phyloP scores from a whole-genome alignment of 2,329 filamentous ascomycete species.

The Curvularia sp. region DNA sequence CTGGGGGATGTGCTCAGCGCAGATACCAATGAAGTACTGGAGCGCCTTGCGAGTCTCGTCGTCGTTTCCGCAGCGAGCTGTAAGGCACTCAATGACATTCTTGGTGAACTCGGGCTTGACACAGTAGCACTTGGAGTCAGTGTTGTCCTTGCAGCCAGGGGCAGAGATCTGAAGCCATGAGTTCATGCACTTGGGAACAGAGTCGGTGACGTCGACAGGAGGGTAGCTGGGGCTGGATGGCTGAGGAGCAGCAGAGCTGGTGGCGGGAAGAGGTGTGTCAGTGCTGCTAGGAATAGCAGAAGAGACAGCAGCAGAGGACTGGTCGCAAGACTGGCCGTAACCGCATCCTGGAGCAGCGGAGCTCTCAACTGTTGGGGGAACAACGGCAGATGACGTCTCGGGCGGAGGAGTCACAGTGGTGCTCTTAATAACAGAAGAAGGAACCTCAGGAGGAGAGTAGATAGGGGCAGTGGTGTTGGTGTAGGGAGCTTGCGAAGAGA shows the following conservation, averaged over 20 bases:
- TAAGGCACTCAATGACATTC: conserved; percentile 81
- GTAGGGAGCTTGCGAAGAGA: conserved; percentile 20
- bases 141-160: conserved; percentile 78
- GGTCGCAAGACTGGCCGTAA: conserved; percentile 28
- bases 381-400: conserved; percentile 12
- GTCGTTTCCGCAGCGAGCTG: conserved; percentile 70
- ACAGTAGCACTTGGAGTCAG: conserved; percentile 86
- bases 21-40: conserved; percentile 89
- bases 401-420: conserved; percentile 17
- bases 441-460: conserved; percentile 16
- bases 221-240: conserved; percentile 34
- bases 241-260: conserved; percentile 21
- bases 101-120: conserved; percentile 76
- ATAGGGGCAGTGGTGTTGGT: conserved; percentile 29
- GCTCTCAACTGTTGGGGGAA: conserved; percentile 14
- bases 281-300: conserved; percentile 6
- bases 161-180: conserved; percentile 77
- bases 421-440: conserved; percentile 14
- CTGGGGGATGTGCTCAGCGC: conserved; percentile 72
- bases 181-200: conserved; percentile 89
- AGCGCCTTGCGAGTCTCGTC: conserved; percentile 73
- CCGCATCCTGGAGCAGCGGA: conserved; percentile 16
- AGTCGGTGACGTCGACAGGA: conserved; percentile 61
- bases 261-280: conserved; percentile 16
- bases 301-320: conserved; percentile 14